Evolutionary conservation across 1,284 basidiomycete species (phyloP), one percentile per base, ranked within the genome.

Genomic region (Moesziomyces parantarcticus): DNA sequence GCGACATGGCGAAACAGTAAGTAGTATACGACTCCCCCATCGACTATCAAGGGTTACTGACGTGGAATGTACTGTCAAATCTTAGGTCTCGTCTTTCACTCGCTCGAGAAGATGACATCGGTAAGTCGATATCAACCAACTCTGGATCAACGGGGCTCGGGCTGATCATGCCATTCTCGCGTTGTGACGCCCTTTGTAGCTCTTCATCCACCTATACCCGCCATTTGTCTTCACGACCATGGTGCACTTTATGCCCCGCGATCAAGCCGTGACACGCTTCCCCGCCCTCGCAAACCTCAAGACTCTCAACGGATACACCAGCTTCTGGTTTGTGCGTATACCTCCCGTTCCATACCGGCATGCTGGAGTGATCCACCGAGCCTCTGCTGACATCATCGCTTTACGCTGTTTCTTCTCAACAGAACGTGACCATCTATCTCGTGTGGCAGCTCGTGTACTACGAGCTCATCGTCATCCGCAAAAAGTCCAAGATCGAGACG

Each of bases 1-100:
- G 92, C 96, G 75, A 97, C 95, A 3, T 97, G 94, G 94, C 88
- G 95, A 65, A 97, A 97, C 51, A 59, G 53, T 26, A 8, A 29
- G 29, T 29, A 29, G 8, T 11, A 29, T 8, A 9, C 8, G 29
- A 8, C 29, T 10, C 5, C 8, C 29, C 8, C 9, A 29, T 29
- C 29, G 29, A 8, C 29, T 9, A 29, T 29, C 29, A 6, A 29
- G 29, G 8, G 8, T 29, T 9, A 10, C 29, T 29, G 29, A 29
- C 29, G 11, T 10, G 8, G 29, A 8, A 9, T 11, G 11, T 29
- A 10, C 9, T 9, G 29, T 29, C 29, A 11, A 29, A 29, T 29
- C 5, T 9, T 9, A 29, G 29, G 29, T 29, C 53, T 69, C 22
- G 94, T 97, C 7, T 97, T 97, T 85, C 94, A 97, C 82, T 93